Evolutionary conservation across 192 early-diverging fungal species (phyloP).

Genomic region (Diversispora epigaea): DNA sequence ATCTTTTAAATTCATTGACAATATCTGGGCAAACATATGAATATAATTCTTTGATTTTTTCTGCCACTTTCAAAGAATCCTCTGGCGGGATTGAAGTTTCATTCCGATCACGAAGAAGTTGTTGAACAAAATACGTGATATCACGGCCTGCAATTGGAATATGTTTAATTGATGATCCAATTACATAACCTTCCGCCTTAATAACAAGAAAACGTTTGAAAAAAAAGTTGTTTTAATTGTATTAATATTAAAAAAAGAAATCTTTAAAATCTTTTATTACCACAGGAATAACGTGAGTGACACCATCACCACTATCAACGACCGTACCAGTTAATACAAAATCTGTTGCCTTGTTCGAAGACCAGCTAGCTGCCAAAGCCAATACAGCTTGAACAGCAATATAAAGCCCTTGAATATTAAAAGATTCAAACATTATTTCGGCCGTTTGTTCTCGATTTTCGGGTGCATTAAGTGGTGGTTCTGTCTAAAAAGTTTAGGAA

Average conservation of each 20-base stretch:
- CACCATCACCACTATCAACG: conserved; percentile 97
- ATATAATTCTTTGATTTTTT: conserved; percentile 94
- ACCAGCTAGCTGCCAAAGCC: conserved; percentile 95
- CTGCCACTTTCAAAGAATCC: conserved; percentile 92
- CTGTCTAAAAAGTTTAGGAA: conserved; percentile 63
- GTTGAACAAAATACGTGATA: conserved; percentile 97
- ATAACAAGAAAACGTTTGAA: too few species aligned
- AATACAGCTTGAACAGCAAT: conserved; percentile 99
- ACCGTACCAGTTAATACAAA: conserved; percentile 97
- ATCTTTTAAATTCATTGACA: conserved; percentile 94
- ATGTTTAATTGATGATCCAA: conserved; percentile 97
- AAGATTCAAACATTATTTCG: conserved; percentile 99
- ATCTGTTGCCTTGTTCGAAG: conserved; percentile 75
- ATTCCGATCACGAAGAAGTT: conserved; percentile 92
- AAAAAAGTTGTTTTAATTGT: too few species aligned
- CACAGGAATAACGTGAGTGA: conserved; percentile 99
- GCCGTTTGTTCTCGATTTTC: conserved; percentile 99
- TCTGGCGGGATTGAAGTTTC: conserved; percentile 96
- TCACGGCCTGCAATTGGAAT: conserved; percentile 98
- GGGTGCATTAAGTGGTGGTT: conserved; percentile 96
- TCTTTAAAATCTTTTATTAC: conserved; percentile 46
- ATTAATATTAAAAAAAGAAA: not conserved
- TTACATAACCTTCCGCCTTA: conserved; percentile 96
- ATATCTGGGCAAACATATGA: conserved; percentile 97
- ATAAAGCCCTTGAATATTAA: conserved; percentile 96